A percentile compares a stretch with the other conserved stretches of the same genome.
phyloP scores from a whole-genome alignment of 768 basidiomycete genomes.

The Phaffia australis region DNA sequence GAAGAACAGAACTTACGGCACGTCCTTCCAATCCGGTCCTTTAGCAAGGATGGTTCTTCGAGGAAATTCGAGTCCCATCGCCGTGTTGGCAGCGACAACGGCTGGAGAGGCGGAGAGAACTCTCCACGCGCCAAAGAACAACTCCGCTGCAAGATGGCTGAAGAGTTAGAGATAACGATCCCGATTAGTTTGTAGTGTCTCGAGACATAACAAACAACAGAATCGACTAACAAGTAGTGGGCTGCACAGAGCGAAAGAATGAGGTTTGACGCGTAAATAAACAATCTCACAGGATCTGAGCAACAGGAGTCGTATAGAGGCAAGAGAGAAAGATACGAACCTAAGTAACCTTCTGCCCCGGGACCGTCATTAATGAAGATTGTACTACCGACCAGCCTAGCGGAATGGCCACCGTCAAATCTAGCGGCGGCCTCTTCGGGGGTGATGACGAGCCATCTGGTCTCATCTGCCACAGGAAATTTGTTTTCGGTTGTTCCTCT shows the following conservation, averaged over 20 bases:
- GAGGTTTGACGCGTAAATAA: neutral
- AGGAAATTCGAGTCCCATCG: constrained; percentile 24
- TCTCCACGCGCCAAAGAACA: constrained; percentile 22
- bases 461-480: constrained; percentile 24
- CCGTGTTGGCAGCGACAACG: constrained; percentile 8
- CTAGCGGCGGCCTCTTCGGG: constrained; percentile 12
- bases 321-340: neutral
- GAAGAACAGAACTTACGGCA: constrained; percentile 5
- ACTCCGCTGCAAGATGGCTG: constrained; percentile 26
- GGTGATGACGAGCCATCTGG: constrained; percentile 21
- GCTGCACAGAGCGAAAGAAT: constrained; percentile 3
- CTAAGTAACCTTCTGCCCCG: constrained; percentile 24
- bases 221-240: constrained; percentile 19
- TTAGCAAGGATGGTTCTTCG: constrained; percentile 21
- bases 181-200: too few species aligned
- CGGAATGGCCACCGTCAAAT: constrained; percentile 8
- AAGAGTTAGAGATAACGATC: neutral
- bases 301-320: neutral
- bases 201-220: neutral
- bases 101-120: constrained; percentile 17
- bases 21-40: constrained; percentile 25
- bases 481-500: constrained; percentile 12
- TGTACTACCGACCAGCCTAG: constrained; percentile 15
- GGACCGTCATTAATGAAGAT: constrained; percentile 27
- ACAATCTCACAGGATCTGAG: neutral